Percentiles rank a stretch among this genome's conserved stretches.
phyloP scores from a whole-genome alignment of 495 filamentous ascomycete genomes.

The Cenococcum geophilum region DNA sequence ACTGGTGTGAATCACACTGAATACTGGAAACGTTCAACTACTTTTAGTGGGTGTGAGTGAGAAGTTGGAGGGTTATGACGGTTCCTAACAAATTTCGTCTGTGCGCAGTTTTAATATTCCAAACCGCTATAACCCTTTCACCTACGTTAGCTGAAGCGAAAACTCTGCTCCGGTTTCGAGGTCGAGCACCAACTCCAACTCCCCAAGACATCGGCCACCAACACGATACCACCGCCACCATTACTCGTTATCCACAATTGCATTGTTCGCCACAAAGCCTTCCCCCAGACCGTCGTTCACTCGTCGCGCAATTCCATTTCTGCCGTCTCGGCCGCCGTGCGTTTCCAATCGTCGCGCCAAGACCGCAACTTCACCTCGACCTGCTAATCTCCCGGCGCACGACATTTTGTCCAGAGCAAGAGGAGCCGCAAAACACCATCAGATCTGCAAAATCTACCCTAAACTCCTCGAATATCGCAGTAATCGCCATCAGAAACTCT shows the following conservation, averaged over 20 bases:
- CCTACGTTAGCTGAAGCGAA: no score
- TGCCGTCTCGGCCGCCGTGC: neutral
- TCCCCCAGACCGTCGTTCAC: neutral
- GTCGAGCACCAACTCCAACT: no score
- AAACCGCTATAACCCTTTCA: no score
- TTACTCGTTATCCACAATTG: neutral
- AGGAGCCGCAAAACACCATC: neutral
- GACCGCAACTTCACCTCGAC: conserved; percentile 12
- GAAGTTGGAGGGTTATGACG: no score
- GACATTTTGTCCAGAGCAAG: conserved; percentile 9
- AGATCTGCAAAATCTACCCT: neutral
- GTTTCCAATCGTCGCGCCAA: conserved; percentile 24
- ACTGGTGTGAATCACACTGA: no score
- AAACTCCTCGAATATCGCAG: neutral
- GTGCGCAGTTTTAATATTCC: no score
- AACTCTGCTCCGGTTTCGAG: no score
- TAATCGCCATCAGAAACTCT: no score
- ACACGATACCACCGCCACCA: neutral
- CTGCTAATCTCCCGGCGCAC: conserved; percentile 26
- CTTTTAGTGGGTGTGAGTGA: no score
- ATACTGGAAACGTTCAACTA: no score
- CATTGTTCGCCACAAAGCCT: neutral
- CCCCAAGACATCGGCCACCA: no score
- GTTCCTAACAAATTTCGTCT: no score
- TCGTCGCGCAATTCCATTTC: conserved; percentile 4